Evolutionary conservation across 2,329 filamentous ascomycete species (phyloP), one percentile per base, ranked within the genome.

Genomic region (Fusarium nygamai): DNA sequence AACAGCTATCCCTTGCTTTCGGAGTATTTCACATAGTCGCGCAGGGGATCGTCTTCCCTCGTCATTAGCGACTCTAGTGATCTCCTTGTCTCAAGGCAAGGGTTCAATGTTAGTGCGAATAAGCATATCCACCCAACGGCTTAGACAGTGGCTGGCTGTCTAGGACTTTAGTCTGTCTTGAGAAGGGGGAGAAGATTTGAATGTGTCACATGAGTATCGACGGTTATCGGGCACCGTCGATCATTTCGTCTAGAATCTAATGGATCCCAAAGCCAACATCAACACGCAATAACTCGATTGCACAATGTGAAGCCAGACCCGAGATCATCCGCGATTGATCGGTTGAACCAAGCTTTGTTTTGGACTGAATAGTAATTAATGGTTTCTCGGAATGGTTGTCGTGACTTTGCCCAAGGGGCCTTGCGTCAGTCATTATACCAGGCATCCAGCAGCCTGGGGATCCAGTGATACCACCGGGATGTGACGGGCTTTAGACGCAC

Each of bases 181-280:
- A 41, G 58, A 53, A 51, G 67, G 34, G 46, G 61, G 41, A 68
- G 56, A 69, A 65, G 38, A 44, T 29, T 72, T 61, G 61, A 53
- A 57, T 68, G 71, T 63, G 70, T 78, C 76, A 77, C 76, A 74
- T 78, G 76, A 54, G 47, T 29, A 50, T 29, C 61, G 47, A 50
- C 64, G 54, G 59, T 62, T 69, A 57, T 53, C 53, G 31, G 44
- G 58, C 46, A 43, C 38, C 44, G 76, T 60, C 72, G 75, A 78
- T 78, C 76, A 63, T 48, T 70, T 61, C 56, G 65, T 73, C 65
- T 68, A 69, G 76, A 77, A 74, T 64, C 57, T 57, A 60, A 61
- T 33, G 31, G 59, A 63, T 53, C 46, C 39, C 47, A 54, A 44
- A 59, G 51, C 46, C 48, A 44, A 57, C 51, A 38, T 64, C 43